These are phyloP conservation scores for Colletotrichum camelliae DNA, from an alignment of 2,329 filamentous ascomycete genomes.

Conservation along the genomic window DNA sequence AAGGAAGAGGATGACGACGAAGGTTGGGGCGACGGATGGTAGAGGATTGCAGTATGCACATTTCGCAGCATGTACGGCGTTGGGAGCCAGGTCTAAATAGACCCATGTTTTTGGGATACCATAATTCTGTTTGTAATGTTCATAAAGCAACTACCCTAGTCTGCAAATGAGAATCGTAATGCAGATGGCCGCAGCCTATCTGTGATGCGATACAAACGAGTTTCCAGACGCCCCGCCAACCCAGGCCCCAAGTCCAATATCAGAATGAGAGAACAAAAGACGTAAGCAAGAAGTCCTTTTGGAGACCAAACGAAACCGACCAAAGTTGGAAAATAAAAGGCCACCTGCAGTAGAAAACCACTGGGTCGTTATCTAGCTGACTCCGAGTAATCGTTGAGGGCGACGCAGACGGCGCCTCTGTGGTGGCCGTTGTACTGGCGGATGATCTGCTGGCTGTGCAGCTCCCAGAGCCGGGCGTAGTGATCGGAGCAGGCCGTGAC, in stretches of 20 bases:
- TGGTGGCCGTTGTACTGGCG: slow-evolving; percentile 96
- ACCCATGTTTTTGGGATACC: slow-evolving; percentile 8
- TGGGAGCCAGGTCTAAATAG: slow-evolving; percentile 1
- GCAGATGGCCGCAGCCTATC: slow-evolving; percentile 11
- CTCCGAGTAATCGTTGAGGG: slow-evolving; percentile 84
- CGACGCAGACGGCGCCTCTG: slow-evolving; percentile 88
- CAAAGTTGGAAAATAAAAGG: not conserved
- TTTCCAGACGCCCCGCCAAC: slow-evolving; percentile 25
- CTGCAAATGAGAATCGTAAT: slow-evolving; percentile 6
- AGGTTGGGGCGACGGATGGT: slow-evolving; percentile 73
- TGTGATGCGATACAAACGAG: slow-evolving; percentile 8
- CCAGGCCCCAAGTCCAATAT: slow-evolving; percentile 12
- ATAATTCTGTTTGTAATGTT: slow-evolving; percentile 8
- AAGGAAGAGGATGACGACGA: slow-evolving; percentile 66
- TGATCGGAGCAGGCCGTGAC: slow-evolving; percentile 95
- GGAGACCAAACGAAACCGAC: slow-evolving; percentile 3
- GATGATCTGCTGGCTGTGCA: slow-evolving; percentile 86
- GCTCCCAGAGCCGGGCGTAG: slow-evolving; percentile 90
- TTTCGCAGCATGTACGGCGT: slow-evolving; percentile 16
- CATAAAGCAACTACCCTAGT: not conserved
- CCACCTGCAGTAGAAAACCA: not conserved
- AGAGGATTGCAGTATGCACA: slow-evolving; percentile 7
- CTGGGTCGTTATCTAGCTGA: slow-evolving; percentile 35
- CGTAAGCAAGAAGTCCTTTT: slow-evolving; percentile 3
- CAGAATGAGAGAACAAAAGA: not conserved